These are phyloP conservation scores for Sergeia podlipaevii DNA, from an alignment of 208 protist species.

Conservation along the genomic window DNA sequence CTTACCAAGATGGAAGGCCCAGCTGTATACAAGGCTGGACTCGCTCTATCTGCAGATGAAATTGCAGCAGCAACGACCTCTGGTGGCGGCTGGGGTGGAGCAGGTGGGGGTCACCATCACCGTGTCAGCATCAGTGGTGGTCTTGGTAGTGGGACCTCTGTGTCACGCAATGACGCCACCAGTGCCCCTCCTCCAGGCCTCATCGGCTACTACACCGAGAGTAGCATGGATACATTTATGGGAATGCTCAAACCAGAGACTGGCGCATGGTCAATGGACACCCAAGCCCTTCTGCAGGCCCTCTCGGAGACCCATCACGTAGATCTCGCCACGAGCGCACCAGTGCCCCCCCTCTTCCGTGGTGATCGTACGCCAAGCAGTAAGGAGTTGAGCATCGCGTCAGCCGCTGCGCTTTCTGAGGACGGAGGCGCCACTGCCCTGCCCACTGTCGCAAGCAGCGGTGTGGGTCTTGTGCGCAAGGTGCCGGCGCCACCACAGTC, in stretches of 20 bases:
- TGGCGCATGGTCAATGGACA: slow-evolving; percentile 25
- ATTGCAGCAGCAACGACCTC: too few species aligned
- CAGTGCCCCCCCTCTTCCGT: too few species aligned
- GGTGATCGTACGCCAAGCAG: too few species aligned
- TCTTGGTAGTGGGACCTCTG: not conserved
- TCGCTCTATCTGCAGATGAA: too few species aligned
- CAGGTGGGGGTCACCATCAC: too few species aligned
- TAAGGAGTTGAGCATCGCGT: not conserved
- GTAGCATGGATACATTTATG: slow-evolving; percentile 19
- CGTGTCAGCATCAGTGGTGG: not conserved
- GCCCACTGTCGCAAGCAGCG: not conserved
- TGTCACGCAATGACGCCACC: too few species aligned
- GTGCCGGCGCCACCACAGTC: not conserved
- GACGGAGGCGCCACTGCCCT: not conserved
- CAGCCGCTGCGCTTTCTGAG: not conserved
- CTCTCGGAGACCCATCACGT: slow-evolving; percentile 1
- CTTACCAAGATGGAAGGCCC: too few species aligned
- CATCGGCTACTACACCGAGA: slow-evolving; percentile 22
- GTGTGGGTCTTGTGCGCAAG: too few species aligned
- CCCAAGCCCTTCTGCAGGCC: slow-evolving; percentile 23
- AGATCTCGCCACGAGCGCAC: slow-evolving; percentile 4
- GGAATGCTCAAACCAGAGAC: slow-evolving; percentile 29
- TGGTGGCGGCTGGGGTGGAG: too few species aligned
- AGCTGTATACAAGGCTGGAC: too few species aligned
- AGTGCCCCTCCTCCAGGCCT: slow-evolving; percentile 11